Base-by-base conservation (phyloP, 2,329 filamentous ascomycete species). In the Diaporthe citri region DNA sequence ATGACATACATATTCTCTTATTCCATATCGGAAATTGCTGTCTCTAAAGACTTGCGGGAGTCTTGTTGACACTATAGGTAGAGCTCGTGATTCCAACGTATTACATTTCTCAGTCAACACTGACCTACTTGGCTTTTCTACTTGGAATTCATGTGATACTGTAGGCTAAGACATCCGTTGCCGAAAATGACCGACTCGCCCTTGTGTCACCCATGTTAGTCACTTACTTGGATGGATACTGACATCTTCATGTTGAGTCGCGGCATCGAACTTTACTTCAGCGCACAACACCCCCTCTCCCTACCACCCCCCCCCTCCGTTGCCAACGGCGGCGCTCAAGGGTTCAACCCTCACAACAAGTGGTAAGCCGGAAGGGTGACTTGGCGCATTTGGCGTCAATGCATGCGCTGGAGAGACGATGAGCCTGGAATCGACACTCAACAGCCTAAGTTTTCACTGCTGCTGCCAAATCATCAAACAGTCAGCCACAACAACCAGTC, bases 361-460 rank as follows among this genome's bases (percentile, higher is more conserved):
- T 31, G 15, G 7, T 31, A 8, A 52, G 25, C 28, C n/a, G 20
- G 5, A 31, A 46, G 25, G 31, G 46, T 36, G 46, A 31, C 46
- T 39, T 67, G 39, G 62, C 62, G 62, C 46, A n/a, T 36, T 67
- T 48, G 31, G 10, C 43, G 62, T 52, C 62, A 52, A 52, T 67
- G 46, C 62, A 67, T 31, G 39, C 22, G 62, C 43, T 36, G 22
- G 20, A 25, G 31, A 9, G 41, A 52, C n/a, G 41, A 67, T 41
- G 22, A 67, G 13, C 31, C 31, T 52, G 46, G 12, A 67, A 67
- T 36, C 46, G 17, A n/a, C 64, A 25, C 10, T 28, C 62, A 51
- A 5, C 46, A n/a, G 34, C 34, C 46, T 22, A 41, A 67, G 28
- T 67, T 67, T 67, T 28, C 46, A 41, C 46, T 25, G 4, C 43